These are phyloP conservation scores for Fusarium brevicatenulatum DNA, from an alignment of 2,329 filamentous ascomycete species.

Conservation along the genomic window DNA sequence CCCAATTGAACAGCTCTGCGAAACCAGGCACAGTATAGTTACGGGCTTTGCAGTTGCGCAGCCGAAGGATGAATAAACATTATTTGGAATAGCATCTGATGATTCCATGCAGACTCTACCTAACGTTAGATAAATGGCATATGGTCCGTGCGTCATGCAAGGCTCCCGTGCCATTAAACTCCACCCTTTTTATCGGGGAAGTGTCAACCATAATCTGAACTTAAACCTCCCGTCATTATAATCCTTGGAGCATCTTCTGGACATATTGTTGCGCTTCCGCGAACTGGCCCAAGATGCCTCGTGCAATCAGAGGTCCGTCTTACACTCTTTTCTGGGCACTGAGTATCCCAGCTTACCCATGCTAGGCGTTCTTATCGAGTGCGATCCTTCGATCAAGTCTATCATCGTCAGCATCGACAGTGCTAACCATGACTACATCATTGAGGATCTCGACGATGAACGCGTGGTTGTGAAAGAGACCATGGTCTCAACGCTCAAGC, in stretches of 20 bases:
- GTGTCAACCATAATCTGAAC: slow-evolving; percentile 4
- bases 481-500: slow-evolving; percentile 75
- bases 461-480: slow-evolving; percentile 79
- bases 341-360: neutral
- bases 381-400: slow-evolving; percentile 87
- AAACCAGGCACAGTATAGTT: neutral
- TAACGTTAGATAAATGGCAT: neutral
- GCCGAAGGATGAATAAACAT: neutral
- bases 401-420: slow-evolving; percentile 83
- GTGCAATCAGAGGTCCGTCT: slow-evolving; percentile 63
- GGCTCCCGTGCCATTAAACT: slow-evolving; percentile 2
- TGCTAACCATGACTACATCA: slow-evolving; percentile 76
- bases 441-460: slow-evolving; percentile 82
- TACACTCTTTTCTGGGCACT: neutral
- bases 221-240: slow-evolving; percentile 1
- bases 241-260: neutral
- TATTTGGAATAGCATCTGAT: slow-evolving; percentile 25
- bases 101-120: slow-evolving; percentile 3
- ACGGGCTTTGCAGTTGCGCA: slow-evolving; percentile 30
- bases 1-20: neutral
- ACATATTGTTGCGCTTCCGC: neutral
- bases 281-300: slow-evolving; percentile 58
- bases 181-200: slow-evolving; percentile 11
- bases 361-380: slow-evolving; percentile 78
- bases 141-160: slow-evolving; percentile 20